phyloP scores from a whole-genome alignment of 2,329 filamentous ascomycete species.

The Pseudocercospora ulei region DNA sequence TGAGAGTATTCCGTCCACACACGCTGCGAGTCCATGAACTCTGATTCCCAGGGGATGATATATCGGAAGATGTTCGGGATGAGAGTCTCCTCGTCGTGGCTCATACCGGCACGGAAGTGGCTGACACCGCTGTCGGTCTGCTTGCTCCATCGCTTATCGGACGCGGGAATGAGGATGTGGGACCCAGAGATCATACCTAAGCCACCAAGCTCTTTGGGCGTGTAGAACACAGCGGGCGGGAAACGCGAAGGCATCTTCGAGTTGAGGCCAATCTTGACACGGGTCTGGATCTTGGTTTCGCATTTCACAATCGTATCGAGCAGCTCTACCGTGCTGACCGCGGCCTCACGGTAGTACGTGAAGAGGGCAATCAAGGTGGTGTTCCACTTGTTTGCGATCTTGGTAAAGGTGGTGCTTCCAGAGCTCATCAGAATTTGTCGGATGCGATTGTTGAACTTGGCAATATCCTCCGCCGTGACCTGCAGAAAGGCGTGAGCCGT shows the following conservation, averaged over 20 bases:
- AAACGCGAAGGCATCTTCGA: conserved; percentile 99
- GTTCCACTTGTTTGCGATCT: conserved; percentile 99
- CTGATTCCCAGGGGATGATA: conserved; percentile 97
- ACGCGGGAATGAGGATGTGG: conserved; percentile 92
- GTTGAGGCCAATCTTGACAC: conserved; percentile 96
- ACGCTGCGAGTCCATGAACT: conserved; percentile 97
- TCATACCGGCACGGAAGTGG: conserved; percentile 96
- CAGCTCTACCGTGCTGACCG: conserved; percentile 85
- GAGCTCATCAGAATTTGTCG: conserved; percentile 98
- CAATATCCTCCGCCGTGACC: conserved; percentile 93
- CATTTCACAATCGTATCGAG: conserved; percentile 98
- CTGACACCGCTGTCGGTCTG: conserved; percentile 96
- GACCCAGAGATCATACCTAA: conserved; percentile 98
- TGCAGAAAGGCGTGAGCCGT: conserved; percentile 96
- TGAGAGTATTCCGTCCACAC: conserved; percentile 99
- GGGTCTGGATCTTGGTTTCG: conserved; percentile 97
- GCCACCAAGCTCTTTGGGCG: conserved; percentile 92
- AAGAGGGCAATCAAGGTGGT: conserved; percentile 93
- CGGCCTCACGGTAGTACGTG: conserved; percentile 96
- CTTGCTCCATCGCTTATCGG: conserved; percentile 96
- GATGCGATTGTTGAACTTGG: conserved; percentile 98
- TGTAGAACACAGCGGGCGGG: conserved; percentile 96
- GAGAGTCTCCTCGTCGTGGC: conserved; percentile 90
- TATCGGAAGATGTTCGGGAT: conserved; percentile 99
- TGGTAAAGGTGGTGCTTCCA: conserved; percentile 97